Evolutionary conservation across 106 monocot species (phyloP).

Genomic region (Dendrobium nobile): DNA sequence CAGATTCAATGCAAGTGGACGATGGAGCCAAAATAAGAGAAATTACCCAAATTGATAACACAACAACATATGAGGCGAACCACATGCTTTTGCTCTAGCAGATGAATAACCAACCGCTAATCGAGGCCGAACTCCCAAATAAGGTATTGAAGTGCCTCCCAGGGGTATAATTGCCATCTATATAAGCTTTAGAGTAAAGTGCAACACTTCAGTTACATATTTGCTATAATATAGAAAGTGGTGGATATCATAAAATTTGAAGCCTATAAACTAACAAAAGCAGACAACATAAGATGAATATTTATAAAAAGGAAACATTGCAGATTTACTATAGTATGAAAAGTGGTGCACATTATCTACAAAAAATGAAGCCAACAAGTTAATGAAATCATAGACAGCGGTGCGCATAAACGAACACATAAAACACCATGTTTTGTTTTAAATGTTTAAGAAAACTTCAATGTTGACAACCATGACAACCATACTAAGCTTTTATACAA

Average conservation of each 20-base stretch:
- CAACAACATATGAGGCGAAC: not conserved
- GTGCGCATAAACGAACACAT: not conserved
- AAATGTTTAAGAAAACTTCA: not conserved
- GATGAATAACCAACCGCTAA: slow-evolving; percentile 5
- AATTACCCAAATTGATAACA: not conserved
- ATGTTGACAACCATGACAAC: not conserved
- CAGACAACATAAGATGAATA: not conserved
- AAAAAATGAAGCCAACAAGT: not conserved
- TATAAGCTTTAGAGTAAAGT: slow-evolving; percentile 6
- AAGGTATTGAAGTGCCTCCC: slow-evolving; percentile 10
- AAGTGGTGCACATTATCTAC: not conserved
- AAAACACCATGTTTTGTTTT: not conserved
- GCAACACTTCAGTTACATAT: not conserved
- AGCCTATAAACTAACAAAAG: not conserved
- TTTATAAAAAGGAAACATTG: not conserved
- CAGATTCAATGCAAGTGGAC: not conserved
- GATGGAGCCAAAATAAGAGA: not conserved
- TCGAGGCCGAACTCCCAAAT: not conserved
- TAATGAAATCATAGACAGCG: not conserved
- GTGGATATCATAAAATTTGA: not conserved
- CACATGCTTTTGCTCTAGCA: slow-evolving; percentile 1
- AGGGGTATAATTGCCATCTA: slow-evolving; percentile 6
- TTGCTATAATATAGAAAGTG: not conserved
- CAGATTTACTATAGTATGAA: not conserved
- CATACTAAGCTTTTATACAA: not conserved